A percentile compares a stretch with the other conserved stretches of the same genome.
These are phyloP conservation scores for Arthrobotrys pseudoclavata DNA, from an alignment of 2,329 filamentous ascomycete genomes.

Conservation along the genomic window DNA sequence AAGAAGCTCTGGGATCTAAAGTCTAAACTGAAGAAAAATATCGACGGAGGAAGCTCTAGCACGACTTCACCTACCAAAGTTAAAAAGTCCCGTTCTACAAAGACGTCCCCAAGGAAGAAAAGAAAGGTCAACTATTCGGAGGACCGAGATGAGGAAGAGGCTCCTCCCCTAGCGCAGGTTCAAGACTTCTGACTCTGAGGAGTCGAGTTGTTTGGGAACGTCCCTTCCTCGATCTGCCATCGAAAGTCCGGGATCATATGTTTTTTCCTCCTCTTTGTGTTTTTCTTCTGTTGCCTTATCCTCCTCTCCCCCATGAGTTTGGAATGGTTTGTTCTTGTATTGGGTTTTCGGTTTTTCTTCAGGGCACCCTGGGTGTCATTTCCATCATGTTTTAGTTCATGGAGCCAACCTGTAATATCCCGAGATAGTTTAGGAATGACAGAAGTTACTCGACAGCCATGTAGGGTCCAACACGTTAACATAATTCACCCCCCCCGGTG, in stretches of 20 bases:
- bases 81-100: constrained; percentile 31
- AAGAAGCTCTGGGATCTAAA: constrained; percentile 54
- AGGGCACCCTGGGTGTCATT: not conserved
- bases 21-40: constrained; percentile 17
- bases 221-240: not conserved
- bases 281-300: not conserved
- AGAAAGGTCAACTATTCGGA: constrained; percentile 5
- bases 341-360: not conserved
- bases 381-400: not conserved
- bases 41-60: not conserved
- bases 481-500: not conserved
- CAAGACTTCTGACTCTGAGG: not conserved
- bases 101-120: constrained; percentile 35
- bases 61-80: constrained; percentile 20
- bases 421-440: not conserved
- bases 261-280: not conserved
- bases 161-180: not conserved
- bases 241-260: not conserved
- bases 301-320: not conserved
- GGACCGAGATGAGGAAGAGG: constrained; percentile 1
- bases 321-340: not conserved
- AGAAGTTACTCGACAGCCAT: not conserved
- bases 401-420: not conserved
- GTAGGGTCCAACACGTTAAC: not conserved
- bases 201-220: constrained; percentile 21